A percentile compares a stretch with the other conserved stretches of the same genome.
Evolutionary conservation across 345 rosid genomes (phyloP).

Genomic region (Arabis hirsuta): DNA sequence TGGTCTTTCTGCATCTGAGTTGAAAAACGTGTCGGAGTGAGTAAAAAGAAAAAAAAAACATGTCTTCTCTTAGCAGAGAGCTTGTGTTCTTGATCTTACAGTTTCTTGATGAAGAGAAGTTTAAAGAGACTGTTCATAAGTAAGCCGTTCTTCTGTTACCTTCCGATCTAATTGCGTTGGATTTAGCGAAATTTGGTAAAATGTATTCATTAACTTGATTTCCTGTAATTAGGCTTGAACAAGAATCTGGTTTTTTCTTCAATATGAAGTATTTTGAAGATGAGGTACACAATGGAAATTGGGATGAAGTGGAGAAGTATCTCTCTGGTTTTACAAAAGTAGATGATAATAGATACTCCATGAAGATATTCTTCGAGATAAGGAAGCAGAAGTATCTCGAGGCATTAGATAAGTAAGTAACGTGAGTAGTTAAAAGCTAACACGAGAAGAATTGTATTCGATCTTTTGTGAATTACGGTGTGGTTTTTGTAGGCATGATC

Average conservation of each 20-base stretch:
- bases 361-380: conserved; percentile 99
- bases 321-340: conserved; percentile 98
- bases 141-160: conserved; percentile 41
- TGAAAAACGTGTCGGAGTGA: conserved; percentile 16
- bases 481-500: conserved; percentile 71
- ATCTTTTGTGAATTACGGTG: not conserved
- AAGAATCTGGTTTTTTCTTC: conserved; percentile 99
- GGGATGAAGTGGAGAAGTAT: conserved; percentile 99
- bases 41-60: conserved; percentile 42
- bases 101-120: conserved; percentile 99
- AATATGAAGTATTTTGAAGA: conserved; percentile 99
- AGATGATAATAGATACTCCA: conserved; percentile 95
- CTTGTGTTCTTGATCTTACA: conserved; percentile 97
- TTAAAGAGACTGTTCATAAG: conserved; percentile 99
- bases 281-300: conserved; percentile 92
- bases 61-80: conserved; percentile 99
- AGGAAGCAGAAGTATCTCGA: conserved; percentile 99
- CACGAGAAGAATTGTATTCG: not conserved
- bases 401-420: conserved; percentile 86
- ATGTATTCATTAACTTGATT: not conserved
- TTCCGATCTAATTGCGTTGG: not conserved
- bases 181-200: not conserved
- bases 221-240: conserved; percentile 73
- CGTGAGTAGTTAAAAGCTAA: not conserved
- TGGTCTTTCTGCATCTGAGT: conserved; percentile 40